Percentiles rank a stretch among this genome's conserved stretches.
Evolutionary conservation across 768 basidiomycete species (phyloP).

Genomic region (Gyrodon lividus): DNA sequence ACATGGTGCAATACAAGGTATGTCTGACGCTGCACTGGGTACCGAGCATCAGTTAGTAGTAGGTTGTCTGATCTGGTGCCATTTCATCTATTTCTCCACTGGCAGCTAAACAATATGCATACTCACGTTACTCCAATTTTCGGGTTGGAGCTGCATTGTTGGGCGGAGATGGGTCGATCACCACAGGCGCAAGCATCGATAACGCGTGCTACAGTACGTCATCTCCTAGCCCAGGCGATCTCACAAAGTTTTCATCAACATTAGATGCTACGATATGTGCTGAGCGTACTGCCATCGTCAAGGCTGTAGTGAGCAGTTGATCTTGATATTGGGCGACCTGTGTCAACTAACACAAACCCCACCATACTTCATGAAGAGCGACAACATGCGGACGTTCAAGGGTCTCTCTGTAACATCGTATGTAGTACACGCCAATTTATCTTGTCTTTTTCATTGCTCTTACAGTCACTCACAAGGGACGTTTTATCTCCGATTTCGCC

Average conservation of each 20-base stretch:
- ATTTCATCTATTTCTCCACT: not conserved
- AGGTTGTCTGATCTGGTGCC: not conserved
- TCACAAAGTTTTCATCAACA: not conserved
- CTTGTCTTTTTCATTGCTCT: not conserved
- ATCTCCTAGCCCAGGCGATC: not conserved
- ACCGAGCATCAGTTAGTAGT: no score
- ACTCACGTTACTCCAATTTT: slow-evolving; percentile 88
- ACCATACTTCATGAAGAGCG: slow-evolving; percentile 53
- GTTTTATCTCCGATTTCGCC: slow-evolving; percentile 70
- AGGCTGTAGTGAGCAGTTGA: slow-evolving; percentile 71
- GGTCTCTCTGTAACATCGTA: slow-evolving; percentile 83
- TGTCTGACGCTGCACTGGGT: not conserved
- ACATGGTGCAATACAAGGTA: slow-evolving; percentile 45
- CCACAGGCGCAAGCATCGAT: slow-evolving; percentile 90
- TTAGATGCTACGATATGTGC: slow-evolving; percentile 90
- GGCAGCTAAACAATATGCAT: slow-evolving; percentile 69
- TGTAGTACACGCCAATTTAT: slow-evolving; percentile 32
- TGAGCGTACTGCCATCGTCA: slow-evolving; percentile 92
- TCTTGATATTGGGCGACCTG: no score
- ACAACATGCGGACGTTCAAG: slow-evolving; percentile 66
- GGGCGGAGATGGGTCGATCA: slow-evolving; percentile 62
- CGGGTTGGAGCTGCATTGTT: slow-evolving; percentile 89
- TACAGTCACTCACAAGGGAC: slow-evolving; percentile 47
- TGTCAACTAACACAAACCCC: no score
- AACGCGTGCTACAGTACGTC: slow-evolving; percentile 87